phyloP scores from a whole-genome alignment of 768 basidiomycete species.

The Suillus subalutaceus region DNA sequence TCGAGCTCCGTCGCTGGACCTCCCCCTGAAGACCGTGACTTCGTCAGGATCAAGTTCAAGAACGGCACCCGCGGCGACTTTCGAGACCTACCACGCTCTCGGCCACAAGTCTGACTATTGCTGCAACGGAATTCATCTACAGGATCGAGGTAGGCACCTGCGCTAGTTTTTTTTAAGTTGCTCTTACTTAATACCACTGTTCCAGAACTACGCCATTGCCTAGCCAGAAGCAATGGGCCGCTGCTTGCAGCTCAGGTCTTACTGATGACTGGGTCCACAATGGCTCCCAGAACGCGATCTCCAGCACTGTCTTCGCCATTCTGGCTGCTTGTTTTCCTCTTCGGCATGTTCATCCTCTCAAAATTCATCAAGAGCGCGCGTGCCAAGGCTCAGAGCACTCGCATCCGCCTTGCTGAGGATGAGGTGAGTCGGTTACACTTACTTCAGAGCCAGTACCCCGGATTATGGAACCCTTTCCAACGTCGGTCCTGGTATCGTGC shows the following conservation, averaged over 20 bases:
- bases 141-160: too few species aligned
- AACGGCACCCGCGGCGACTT: conserved; percentile 71
- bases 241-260: conserved; percentile 31
- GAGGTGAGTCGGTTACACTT: conserved; percentile 32
- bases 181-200: too few species aligned
- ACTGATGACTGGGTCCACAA: conserved; percentile 30
- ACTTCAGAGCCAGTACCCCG: conserved; percentile 7
- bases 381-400: conserved; percentile 31
- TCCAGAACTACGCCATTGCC: too few species aligned
- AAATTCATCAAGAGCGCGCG: conserved; percentile 39
- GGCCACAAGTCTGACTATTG: conserved; percentile 42
- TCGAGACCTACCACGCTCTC: conserved; percentile 72
- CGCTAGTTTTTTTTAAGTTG: too few species aligned
- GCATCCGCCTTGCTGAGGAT: conserved; percentile 39
- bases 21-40: conserved; percentile 29
- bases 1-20: conserved; percentile 79
- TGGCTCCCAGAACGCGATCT: conserved; percentile 4
- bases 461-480: conserved; percentile 17
- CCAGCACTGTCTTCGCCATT: conserved; percentile 26
- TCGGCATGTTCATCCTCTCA: conserved; percentile 35
- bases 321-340: conserved; percentile 39
- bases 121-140: too few species aligned
- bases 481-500: conserved; percentile 12
- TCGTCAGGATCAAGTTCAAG: conserved; percentile 38
- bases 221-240: conserved; percentile 39